Percentiles rank a stretch among this genome's conserved stretches.
These are phyloP conservation scores for Plenodomus tracheiphilus DNA, from an alignment of 2,329 filamentous ascomycete genomes.

Conservation along the genomic window DNA sequence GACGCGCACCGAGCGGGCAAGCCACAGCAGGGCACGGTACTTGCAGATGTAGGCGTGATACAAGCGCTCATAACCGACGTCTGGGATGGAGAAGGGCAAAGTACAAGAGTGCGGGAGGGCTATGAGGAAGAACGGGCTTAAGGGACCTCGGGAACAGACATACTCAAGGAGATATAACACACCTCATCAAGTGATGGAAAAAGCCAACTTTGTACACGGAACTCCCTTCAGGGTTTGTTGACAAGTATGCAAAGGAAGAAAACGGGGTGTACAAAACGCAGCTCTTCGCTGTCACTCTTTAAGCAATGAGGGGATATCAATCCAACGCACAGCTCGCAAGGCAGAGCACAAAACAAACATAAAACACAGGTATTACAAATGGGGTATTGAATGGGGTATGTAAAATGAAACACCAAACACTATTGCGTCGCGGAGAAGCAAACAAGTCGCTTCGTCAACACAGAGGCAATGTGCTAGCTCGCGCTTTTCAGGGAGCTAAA, in stretches of 20 bases:
- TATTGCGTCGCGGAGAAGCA: conserved; percentile 24
- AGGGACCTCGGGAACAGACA: conserved; percentile 48
- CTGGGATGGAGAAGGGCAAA: conserved; percentile 28
- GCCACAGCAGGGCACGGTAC: conserved; percentile 39
- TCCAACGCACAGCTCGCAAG: conserved; percentile 38
- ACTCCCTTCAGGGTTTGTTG: background rate
- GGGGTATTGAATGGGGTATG: conserved; percentile 22
- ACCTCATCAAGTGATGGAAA: conserved; percentile 28
- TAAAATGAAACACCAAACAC: conserved; percentile 43
- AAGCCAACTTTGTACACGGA: background rate
- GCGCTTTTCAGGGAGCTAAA: conserved; percentile 39
- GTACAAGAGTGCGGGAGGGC: conserved; percentile 43
- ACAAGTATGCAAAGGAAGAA: background rate
- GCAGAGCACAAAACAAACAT: conserved; percentile 41
- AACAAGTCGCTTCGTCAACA: conserved; percentile 44
- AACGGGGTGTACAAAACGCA: background rate
- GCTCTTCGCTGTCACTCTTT: conserved; percentile 15
- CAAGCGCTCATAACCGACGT: conserved; percentile 26
- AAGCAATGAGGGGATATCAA: conserved; percentile 41
- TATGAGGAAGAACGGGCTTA: conserved; percentile 45
- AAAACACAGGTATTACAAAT: conserved; percentile 41
- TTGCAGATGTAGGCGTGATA: conserved; percentile 8
- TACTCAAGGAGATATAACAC: conserved; percentile 45
- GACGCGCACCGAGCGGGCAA: conserved; percentile 45
- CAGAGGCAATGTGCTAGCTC: conserved; percentile 30